Conservation (phyloP, 2,329 filamentous ascomycete genomes). For the Ophiosphaerella korrae region DNA sequence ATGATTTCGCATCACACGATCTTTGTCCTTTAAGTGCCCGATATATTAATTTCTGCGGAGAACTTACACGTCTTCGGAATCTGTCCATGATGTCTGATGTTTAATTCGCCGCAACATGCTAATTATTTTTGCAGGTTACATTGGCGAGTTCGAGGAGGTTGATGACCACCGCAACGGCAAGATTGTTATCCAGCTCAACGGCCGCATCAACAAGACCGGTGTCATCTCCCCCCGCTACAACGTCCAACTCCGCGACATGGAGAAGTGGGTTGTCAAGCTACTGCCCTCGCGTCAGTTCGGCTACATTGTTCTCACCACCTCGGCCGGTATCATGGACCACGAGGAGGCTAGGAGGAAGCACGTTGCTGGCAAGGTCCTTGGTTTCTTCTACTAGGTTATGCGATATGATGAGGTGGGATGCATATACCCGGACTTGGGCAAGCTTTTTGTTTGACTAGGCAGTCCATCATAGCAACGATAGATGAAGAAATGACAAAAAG, state of each 20-base stretch:
- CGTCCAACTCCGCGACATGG: slow-evolving; percentile 93
- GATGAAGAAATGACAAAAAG: slow-evolving; percentile 41
- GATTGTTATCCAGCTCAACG: slow-evolving; percentile 99
- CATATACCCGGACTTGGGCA: slow-evolving; percentile 38
- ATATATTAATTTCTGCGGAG: slow-evolving; percentile 83
- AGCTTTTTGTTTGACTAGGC: slow-evolving; percentile 31
- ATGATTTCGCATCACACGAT: slow-evolving; percentile 85
- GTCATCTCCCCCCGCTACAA: slow-evolving; percentile 99
- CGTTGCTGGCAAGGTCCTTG: slow-evolving; percentile 98
- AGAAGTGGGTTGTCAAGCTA: slow-evolving; percentile 99
- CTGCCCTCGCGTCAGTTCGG: slow-evolving; percentile 99
- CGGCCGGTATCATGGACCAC: slow-evolving; percentile 99
- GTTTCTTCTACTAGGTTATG: slow-evolving; percentile 90
- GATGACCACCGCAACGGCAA: slow-evolving; percentile 99
- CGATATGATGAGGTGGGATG: slow-evolving; percentile 28
- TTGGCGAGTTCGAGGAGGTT: slow-evolving; percentile 99
- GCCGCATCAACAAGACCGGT: slow-evolving; percentile 98
- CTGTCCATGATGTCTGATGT: slow-evolving; percentile 79
- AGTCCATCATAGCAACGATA: slow-evolving; percentile 34
- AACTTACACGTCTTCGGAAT: slow-evolving; percentile 96
- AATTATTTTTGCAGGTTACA: slow-evolving; percentile 76
- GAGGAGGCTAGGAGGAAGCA: slow-evolving; percentile 99
- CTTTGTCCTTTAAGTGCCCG: slow-evolving; percentile 99
- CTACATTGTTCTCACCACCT: slow-evolving; percentile 98
- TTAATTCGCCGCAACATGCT: slow-evolving; percentile 94